Evolutionary conservation across 176 grass and related monocot species (phyloP).

Genomic region (Aegilops longissima): DNA sequence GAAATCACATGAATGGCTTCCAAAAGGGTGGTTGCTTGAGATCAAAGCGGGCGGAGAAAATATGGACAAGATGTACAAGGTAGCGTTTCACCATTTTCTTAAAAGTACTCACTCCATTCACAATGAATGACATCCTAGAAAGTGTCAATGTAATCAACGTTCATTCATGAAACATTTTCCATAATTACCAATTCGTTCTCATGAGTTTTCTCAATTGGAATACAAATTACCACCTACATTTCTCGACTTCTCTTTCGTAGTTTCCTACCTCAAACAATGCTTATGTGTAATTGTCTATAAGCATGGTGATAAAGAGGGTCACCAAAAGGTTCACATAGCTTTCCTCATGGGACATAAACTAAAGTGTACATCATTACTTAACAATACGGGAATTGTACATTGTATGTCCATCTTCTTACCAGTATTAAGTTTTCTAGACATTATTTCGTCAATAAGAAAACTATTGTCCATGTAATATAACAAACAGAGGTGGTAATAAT

Average conservation of each 20-base stretch:
- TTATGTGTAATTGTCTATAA: not conserved
- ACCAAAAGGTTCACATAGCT: not conserved
- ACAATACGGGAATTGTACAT: not conserved
- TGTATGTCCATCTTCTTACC: not conserved
- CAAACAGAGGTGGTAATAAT: too few species aligned
- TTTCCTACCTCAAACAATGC: not conserved
- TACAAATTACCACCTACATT: not conserved
- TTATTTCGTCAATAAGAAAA: too few species aligned
- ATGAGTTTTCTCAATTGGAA: not conserved
- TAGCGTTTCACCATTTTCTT: not conserved
- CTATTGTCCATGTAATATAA: too few species aligned
- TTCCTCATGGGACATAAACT: not conserved
- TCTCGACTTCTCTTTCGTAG: not conserved
- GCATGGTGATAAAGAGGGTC: not conserved
- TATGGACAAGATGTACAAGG: conserved; percentile 47
- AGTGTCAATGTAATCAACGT: not conserved
- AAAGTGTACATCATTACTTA: not conserved
- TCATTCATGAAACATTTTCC: not conserved
- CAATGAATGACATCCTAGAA: not conserved
- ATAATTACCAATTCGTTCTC: not conserved
- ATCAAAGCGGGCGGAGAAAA: conserved; percentile 41
- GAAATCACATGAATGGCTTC: conserved; percentile 9
- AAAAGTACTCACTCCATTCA: not conserved
- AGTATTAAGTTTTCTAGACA: too few species aligned
- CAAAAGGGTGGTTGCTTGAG: conserved; percentile 39